These are phyloP conservation scores for Cadophora gregata DNA, from an alignment of 2,329 filamentous ascomycete genomes.

Conservation along the genomic window DNA sequence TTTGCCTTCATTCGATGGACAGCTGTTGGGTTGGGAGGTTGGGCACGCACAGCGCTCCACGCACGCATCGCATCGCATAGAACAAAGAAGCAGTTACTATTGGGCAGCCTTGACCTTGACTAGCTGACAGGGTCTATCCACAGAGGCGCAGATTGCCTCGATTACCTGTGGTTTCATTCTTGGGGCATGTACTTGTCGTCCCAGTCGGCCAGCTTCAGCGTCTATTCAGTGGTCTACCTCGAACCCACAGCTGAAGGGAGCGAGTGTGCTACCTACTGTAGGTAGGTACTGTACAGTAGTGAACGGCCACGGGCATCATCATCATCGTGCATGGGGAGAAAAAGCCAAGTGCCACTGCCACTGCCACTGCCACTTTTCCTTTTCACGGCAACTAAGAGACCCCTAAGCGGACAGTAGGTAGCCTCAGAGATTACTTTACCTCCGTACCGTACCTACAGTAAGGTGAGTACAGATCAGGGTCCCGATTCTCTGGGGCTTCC, in stretches of 20 bases:
- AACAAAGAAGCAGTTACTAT: not conserved
- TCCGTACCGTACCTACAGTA: too few species aligned
- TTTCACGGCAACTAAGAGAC: not conserved
- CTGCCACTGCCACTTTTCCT: not conserved
- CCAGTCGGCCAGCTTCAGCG: not conserved
- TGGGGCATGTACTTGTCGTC: not conserved
- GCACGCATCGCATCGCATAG: not conserved
- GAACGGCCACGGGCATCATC: not conserved
- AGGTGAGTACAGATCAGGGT: not conserved
- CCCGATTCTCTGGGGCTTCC: not conserved
- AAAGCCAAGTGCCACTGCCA: not conserved
- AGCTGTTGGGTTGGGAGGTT: too few species aligned
- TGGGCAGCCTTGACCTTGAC: not conserved
- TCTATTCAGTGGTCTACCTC: constrained; percentile 7
- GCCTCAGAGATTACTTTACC: not conserved
- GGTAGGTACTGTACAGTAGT: not conserved
- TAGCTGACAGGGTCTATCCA: constrained; percentile 2
- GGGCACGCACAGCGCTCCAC: not conserved
- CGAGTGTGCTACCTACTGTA: too few species aligned
- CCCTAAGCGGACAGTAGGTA: not conserved
- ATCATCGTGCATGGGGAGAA: not conserved
- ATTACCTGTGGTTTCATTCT: not conserved
- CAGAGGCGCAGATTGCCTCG: not conserved
- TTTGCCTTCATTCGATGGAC: constrained; percentile 9
- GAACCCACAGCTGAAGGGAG: constrained; percentile 3